phyloP scores from a whole-genome alignment of 2,329 filamentous ascomycete genomes.

The Alternaria arborescens region DNA sequence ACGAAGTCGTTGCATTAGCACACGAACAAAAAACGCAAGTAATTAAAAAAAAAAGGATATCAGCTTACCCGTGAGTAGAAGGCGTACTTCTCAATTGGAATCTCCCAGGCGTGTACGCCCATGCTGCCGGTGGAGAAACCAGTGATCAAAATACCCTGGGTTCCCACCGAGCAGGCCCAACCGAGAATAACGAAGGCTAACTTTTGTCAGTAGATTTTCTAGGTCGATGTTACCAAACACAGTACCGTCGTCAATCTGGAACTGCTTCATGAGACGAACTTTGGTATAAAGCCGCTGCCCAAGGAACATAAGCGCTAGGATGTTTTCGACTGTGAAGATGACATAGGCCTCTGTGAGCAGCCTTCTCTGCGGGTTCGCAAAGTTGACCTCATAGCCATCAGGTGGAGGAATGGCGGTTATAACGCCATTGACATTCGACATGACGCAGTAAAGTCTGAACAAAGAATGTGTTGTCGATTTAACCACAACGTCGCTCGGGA shows the following conservation, averaged over 20 bases:
- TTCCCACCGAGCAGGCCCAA: constrained; percentile 20
- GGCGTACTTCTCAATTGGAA: constrained; percentile 24
- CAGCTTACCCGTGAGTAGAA: constrained; percentile 23
- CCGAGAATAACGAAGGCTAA: constrained; percentile 16
- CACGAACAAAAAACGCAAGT: not conserved
- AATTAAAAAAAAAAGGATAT: not conserved
- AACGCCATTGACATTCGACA: constrained; percentile 24
- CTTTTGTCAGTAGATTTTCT: not conserved
- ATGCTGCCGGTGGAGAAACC: constrained; percentile 21
- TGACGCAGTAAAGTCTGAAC: constrained; percentile 6
- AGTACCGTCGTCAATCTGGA: constrained; percentile 40
- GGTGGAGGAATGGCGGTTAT: constrained; percentile 32
- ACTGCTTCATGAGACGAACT: constrained; percentile 26
- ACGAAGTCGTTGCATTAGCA: constrained; percentile 3
- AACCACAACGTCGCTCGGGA: not conserved
- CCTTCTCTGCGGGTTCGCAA: constrained; percentile 34
- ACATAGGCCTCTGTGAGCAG: constrained; percentile 28
- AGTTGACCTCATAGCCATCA: constrained; percentile 39
- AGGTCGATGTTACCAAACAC: not conserved
- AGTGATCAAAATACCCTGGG: constrained; percentile 17
- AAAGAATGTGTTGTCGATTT: not conserved
- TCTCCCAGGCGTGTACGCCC: constrained; percentile 35
- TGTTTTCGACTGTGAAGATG: constrained; percentile 30
- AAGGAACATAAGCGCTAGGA: constrained; percentile 31
- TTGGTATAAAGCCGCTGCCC: constrained; percentile 41